These are phyloP conservation scores for Periconia sp. DNA, from an alignment of 2,329 filamentous ascomycete genomes.

Conservation along the genomic window DNA sequence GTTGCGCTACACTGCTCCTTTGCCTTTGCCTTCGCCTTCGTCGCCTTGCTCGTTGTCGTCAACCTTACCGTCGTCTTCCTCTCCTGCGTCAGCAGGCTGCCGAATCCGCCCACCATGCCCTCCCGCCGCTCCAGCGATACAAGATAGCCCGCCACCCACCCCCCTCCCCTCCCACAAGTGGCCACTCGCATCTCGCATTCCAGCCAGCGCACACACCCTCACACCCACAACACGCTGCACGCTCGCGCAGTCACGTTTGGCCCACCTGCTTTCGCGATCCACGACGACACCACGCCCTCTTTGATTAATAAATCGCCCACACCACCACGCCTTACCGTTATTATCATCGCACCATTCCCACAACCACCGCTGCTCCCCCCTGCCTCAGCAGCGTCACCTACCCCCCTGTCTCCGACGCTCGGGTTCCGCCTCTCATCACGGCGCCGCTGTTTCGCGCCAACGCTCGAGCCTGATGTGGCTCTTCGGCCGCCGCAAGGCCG, in stretches of 20 bases:
- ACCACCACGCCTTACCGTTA: too few species aligned
- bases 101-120: slow-evolving; percentile 13
- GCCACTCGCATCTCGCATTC: too few species aligned
- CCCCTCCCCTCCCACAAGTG: slow-evolving; percentile 1
- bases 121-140: slow-evolving; percentile 5
- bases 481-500: slow-evolving; percentile 72
- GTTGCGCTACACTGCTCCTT: not conserved
- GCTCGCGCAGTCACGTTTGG: slow-evolving; percentile 25
- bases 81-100: not conserved
- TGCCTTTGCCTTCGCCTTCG: not conserved
- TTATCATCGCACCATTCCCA: too few species aligned
- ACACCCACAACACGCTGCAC: slow-evolving; percentile 3
- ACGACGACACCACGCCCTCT: too few species aligned
- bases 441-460: slow-evolving; percentile 57
- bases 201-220: not conserved
- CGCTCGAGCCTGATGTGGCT: slow-evolving; percentile 65
- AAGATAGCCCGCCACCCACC: slow-evolving; percentile 18
- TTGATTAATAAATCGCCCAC: too few species aligned
- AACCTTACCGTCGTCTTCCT: not conserved
- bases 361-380: too few species aligned
- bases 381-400: not conserved
- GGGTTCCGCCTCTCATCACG: slow-evolving; percentile 2
- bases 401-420: not conserved
- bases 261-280: too few species aligned
- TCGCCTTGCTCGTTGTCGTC: not conserved